These are phyloP conservation scores for Huntiella abstrusa DNA, from an alignment of 2,329 filamentous ascomycete species.

Conservation along the genomic window DNA sequence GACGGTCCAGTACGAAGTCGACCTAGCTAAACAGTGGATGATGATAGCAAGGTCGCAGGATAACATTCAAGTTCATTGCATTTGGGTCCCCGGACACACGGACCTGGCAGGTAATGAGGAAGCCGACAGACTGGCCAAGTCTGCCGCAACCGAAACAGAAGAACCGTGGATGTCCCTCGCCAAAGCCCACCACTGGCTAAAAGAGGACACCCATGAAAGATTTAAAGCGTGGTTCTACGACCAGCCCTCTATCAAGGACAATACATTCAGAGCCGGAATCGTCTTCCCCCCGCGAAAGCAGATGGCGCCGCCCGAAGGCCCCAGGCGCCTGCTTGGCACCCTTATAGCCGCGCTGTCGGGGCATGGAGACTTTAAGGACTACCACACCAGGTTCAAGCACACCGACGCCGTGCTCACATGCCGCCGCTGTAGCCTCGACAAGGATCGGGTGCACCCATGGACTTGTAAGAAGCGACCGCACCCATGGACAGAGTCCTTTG, in stretches of 20 bases:
- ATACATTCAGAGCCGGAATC: not conserved
- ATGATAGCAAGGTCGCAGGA: not conserved
- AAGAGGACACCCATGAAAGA: not conserved
- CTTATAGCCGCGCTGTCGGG: not conserved
- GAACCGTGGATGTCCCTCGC: not conserved
- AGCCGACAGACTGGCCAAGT: not conserved
- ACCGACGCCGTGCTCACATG: not conserved
- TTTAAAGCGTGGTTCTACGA: not conserved
- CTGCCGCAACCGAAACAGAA: not conserved
- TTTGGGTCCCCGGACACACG: not conserved
- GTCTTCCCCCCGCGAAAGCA: not conserved
- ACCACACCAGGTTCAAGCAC: not conserved
- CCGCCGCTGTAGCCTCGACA: not conserved
- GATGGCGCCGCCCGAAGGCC: not conserved
- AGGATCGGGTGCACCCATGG: no score
- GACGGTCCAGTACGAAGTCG: no score
- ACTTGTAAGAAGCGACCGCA: no score
- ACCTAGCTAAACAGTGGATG: no score
- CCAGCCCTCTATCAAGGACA: not conserved
- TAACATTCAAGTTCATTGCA: not conserved
- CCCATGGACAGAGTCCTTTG: no score
- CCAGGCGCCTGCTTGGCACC: not conserved
- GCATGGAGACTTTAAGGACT: not conserved
- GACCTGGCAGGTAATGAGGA: not conserved
- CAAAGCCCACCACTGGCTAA: not conserved